phyloP scores from a whole-genome alignment of 768 basidiomycete species.

The Auricularia heimuer region DNA sequence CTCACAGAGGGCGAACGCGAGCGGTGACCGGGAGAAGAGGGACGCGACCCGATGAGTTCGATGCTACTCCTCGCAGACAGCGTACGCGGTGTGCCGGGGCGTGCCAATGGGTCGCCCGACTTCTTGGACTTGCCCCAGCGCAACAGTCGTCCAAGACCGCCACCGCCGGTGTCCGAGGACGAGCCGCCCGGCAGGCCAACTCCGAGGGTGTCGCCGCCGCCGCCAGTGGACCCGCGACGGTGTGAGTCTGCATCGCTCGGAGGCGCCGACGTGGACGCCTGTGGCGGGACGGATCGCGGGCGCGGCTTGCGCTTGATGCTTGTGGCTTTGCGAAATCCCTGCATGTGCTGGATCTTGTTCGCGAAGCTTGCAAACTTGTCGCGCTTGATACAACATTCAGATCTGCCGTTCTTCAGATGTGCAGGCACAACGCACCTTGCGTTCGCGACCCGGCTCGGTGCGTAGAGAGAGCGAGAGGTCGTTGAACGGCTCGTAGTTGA shows the following conservation, averaged over 20 bases:
- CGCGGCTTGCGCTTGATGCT: neutral
- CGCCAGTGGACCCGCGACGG: neutral
- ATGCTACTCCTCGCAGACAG: neutral
- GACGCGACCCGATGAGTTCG: neutral
- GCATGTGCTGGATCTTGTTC: conserved; percentile 38
- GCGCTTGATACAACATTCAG: conserved; percentile 24
- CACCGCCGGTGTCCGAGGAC: neutral
- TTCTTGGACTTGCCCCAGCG: neutral
- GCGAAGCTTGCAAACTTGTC: conserved; percentile 70
- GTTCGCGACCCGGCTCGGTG: conserved; percentile 60
- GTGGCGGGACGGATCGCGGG: neutral
- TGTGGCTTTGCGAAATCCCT: neutral
- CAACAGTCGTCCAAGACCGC: neutral
- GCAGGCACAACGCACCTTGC: conserved; percentile 33
- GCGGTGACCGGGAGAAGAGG: neutral
- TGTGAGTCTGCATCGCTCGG: neutral
- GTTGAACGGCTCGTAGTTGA: conserved; percentile 84
- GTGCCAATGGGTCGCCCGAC: neutral
- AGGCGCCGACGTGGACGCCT: neutral
- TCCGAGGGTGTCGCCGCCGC: neutral
- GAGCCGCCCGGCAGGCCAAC: neutral
- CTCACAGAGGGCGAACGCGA: neutral
- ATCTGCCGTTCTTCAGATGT: neutral
- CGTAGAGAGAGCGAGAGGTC: conserved; percentile 88
- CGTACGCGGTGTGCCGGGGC: neutral